These are phyloP conservation scores for Asterochloris sp. DNA, from an alignment of 139 green algal species.

Conservation along the genomic window DNA sequence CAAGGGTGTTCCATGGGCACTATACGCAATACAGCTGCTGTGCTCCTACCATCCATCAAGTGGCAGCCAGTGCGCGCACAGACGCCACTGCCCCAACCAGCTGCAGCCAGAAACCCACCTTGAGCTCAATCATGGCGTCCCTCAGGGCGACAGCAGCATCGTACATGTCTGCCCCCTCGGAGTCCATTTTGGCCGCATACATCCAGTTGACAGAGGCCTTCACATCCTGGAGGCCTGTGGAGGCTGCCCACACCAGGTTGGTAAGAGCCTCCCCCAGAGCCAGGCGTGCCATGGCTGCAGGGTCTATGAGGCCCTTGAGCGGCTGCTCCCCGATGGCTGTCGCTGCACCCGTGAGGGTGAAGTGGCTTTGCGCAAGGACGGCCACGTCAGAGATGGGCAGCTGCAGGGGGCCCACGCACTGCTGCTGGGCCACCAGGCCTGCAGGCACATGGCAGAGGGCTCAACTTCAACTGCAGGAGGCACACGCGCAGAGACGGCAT, in stretches of 20 bases:
- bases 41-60: no score
- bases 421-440: conserved; percentile 95
- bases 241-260: conserved; percentile 88
- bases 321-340: conserved; percentile 96
- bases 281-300: conserved; percentile 91
- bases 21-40: no score
- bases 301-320: conserved; percentile 92
- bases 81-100: no score
- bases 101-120: background rate
- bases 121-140: conserved; percentile 45
- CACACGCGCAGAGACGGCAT: no score
- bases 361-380: conserved; percentile 86
- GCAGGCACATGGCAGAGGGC: background rate
- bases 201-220: conserved; percentile 99
- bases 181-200: conserved; percentile 95
- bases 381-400: conserved; percentile 90
- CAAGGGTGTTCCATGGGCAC: no score
- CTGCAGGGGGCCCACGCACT: conserved; percentile 93
- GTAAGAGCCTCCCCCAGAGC: conserved; percentile 92
- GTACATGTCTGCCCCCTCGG: conserved; percentile 94
- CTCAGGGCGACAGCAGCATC: conserved; percentile 80
- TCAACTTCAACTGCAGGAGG: no score
- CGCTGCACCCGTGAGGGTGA: conserved; percentile 69
- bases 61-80: no score
- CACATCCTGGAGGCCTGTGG: conserved; percentile 80